Evolutionary conservation across 139 green algal species (phyloP), one percentile per base, ranked within the genome.

Genomic region (Chlamydomonas incerta): DNA sequence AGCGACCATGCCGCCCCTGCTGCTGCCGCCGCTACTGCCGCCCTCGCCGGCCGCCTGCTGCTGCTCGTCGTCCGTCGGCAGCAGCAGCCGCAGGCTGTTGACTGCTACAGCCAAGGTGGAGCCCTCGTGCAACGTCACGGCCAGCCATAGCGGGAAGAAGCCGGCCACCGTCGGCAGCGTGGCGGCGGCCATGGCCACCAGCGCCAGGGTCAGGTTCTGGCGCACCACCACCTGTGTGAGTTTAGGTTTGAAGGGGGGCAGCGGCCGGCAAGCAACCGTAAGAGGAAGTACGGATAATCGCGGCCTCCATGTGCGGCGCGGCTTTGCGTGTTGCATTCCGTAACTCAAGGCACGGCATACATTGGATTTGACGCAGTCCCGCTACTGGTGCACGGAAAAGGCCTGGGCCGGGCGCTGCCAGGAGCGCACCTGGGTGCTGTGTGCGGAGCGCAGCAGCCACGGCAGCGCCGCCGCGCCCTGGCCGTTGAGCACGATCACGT

Each of bases 81-180:
- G 77, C 31, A 90, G 86, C 82, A 97, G 90, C 13, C 94, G 87
- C 76, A 98, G 87, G 26, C 91, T 96, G 91, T 98, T 99, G 77
- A 98, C 85, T 3, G 95, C 96, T 26, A 98, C 96, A 26, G 97
- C 81, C 82, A 99, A 70, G 0, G 97, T 98, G 71, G 89, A 93
- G 31, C 96, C 97, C 89, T 99, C 97, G 88, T 99, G 97, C 68
- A 98, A 77, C 29, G 94, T 83, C 29, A 99, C 96, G 26, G 96
- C 95, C 67, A 96, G 69, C 95, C 96, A 98, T 65, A 99, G 89
- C 0, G 97, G 97, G 67, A 99, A 90, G n/a, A 93, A 76, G 35
- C 97, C 97, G 21, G 93, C 80, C 47, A 98, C 67, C 13, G 94
- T 95, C 5, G 96, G 95, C 52, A 96, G 63, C 15, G 94, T 93